Evolutionary conservation across 257 asterid species (phyloP).

Genomic region (Solanum corneliomulleri): DNA sequence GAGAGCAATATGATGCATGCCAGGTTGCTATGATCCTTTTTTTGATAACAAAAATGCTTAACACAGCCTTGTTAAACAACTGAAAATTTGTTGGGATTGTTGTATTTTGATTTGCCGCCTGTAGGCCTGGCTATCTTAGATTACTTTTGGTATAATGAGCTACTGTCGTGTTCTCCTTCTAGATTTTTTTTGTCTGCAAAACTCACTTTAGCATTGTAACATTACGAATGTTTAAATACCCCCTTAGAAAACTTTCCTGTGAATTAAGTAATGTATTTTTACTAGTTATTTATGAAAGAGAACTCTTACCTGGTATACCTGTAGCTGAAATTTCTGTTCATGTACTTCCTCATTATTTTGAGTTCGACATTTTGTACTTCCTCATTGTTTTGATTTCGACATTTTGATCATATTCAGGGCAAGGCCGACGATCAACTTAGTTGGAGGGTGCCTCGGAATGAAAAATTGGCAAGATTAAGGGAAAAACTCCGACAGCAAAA

Average conservation of each 20-base stretch:
- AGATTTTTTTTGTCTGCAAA: no score
- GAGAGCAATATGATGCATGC: background rate
- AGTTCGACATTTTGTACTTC: background rate
- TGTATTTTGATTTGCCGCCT: background rate
- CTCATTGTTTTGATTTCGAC: background rate
- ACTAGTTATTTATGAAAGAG: background rate
- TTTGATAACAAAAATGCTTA: background rate
- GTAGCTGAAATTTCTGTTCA: background rate
- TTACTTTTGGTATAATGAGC: background rate
- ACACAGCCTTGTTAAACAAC: background rate
- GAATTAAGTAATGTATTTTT: background rate
- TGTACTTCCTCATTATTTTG: background rate
- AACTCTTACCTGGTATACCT: background rate
- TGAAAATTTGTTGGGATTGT: background rate
- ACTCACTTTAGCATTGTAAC: no score
- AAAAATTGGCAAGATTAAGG: constrained; percentile 61
- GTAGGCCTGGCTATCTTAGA: background rate
- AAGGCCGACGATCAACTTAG: constrained; percentile 94
- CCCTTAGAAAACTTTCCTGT: no score
- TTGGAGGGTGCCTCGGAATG: constrained; percentile 77
- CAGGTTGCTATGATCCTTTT: background rate
- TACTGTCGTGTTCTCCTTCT: background rate
- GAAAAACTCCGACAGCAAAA: constrained; percentile 61
- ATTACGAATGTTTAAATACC: no score
- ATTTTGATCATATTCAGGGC: constrained; percentile 35